Evolutionary conservation across 441 rosid species (phyloP).

Genomic region (Gossypium gossypioides): DNA sequence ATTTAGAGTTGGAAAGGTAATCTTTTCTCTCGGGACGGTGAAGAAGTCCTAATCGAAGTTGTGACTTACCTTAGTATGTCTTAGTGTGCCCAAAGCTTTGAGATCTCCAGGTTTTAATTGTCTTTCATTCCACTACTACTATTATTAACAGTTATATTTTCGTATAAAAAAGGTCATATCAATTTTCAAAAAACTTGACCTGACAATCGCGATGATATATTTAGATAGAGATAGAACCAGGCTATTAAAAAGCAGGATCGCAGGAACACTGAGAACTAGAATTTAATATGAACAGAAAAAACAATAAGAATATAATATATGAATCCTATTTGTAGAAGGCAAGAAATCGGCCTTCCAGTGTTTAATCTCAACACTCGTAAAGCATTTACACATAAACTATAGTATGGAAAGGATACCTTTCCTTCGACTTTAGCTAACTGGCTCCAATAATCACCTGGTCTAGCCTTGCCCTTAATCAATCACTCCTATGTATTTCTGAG

Average conservation of each 20-base stretch:
- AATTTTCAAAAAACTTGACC: no score
- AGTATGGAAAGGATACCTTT: neutral
- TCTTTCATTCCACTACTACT: no score
- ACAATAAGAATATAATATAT: neutral
- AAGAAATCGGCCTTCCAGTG: neutral
- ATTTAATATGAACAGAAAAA: neutral
- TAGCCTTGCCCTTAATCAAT: neutral
- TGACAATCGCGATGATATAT: no score
- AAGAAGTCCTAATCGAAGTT: no score
- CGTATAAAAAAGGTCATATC: no score
- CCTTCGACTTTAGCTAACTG: neutral
- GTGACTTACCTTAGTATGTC: no score
- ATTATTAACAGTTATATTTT: no score
- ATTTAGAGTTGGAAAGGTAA: no score
- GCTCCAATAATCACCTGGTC: slow-evolving; percentile 3
- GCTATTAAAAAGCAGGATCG: neutral
- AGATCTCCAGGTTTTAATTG: no score
- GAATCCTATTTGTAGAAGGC: neutral
- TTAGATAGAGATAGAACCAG: no score
- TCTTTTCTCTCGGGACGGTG: no score
- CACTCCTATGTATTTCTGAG: neutral
- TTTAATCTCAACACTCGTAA: neutral
- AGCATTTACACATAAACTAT: neutral
- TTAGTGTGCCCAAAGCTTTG: no score
- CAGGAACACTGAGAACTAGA: neutral